Conservation (phyloP, 2,329 filamentous ascomycete genomes). For the Trichoderma koningiopsis region DNA sequence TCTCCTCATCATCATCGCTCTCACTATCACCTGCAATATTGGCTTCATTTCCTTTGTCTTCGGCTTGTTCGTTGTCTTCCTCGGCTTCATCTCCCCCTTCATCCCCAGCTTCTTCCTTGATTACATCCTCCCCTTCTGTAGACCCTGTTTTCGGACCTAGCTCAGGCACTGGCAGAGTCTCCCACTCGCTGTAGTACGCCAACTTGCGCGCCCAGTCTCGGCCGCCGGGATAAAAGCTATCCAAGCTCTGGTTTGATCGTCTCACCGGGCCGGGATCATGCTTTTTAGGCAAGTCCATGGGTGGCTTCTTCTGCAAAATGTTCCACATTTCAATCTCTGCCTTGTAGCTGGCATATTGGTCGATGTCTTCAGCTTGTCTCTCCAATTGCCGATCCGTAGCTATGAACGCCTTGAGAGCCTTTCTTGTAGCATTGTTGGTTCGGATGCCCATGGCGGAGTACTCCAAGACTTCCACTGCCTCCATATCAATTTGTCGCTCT, state of each 20-base stretch:
- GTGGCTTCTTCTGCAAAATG: constrained; percentile 45
- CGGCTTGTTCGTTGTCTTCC: not conserved
- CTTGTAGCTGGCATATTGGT: constrained; percentile 43
- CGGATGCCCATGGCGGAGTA: constrained; percentile 47
- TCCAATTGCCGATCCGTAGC: constrained; percentile 47
- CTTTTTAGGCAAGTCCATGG: constrained; percentile 38
- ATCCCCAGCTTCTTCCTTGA: constrained; percentile 1
- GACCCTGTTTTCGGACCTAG: not conserved
- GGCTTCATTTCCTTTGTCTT: not conserved
- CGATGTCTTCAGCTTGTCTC: constrained; percentile 46
- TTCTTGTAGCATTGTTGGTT: constrained; percentile 40
- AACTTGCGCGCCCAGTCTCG: constrained; percentile 45
- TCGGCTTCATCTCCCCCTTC: not conserved
- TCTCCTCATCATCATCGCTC: not conserved
- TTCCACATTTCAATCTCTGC: constrained; percentile 52
- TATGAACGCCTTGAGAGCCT: constrained; percentile 44
- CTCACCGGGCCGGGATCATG: constrained; percentile 35
- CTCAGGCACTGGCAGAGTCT: constrained; percentile 32
- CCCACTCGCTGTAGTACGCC: constrained; percentile 48
- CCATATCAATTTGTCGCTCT: constrained; percentile 37
- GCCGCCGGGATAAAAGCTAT: constrained; percentile 42
- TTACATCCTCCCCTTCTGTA: not conserved
- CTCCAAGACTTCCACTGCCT: constrained; percentile 47
- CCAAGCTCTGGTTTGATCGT: constrained; percentile 38
- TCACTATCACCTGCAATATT: not conserved